phyloP scores from a whole-genome alignment of 208 protist genomes.

The Hexamita inflata region DNA sequence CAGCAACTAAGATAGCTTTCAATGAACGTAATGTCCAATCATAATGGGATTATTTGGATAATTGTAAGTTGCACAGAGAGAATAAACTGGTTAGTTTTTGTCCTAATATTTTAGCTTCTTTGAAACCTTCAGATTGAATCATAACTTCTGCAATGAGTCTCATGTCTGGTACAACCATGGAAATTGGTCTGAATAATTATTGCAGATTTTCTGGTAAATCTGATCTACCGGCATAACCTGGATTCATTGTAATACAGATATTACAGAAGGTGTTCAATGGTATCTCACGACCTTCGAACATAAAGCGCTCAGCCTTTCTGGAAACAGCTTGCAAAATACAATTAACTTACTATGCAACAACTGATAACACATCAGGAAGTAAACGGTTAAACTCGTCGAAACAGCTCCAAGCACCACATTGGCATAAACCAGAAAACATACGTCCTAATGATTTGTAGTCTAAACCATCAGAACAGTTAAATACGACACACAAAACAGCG shows the following conservation, averaged over 20 bases:
- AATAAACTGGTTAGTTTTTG: conserved; percentile 86
- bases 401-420: conserved; percentile 84
- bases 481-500: conserved; percentile 85
- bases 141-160: conserved; percentile 84
- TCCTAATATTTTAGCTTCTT: conserved; percentile 47
- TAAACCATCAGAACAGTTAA: conserved; percentile 91
- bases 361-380: conserved; percentile 85
- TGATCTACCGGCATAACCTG: conserved; percentile 80
- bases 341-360: conserved; percentile 90
- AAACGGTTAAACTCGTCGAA: conserved; percentile 91
- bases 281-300: conserved; percentile 73
- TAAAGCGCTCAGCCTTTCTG: conserved; percentile 67
- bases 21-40: conserved; percentile 87
- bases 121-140: conserved; percentile 85
- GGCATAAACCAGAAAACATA: conserved; percentile 81
- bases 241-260: conserved; percentile 95
- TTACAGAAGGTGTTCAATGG: conserved; percentile 76
- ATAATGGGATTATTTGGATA: conserved; percentile 74
- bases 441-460: conserved; percentile 80
- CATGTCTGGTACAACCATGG: conserved; percentile 89
- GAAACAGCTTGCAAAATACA: conserved; percentile 77
- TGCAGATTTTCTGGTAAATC: conserved; percentile 89
- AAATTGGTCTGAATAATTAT: conserved; percentile 80
- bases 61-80: conserved; percentile 78
- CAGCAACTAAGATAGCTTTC: conserved; percentile 78